Conservation (phyloP, 805 yeast genomes). For the Metschnikowia shivogae region DNA sequence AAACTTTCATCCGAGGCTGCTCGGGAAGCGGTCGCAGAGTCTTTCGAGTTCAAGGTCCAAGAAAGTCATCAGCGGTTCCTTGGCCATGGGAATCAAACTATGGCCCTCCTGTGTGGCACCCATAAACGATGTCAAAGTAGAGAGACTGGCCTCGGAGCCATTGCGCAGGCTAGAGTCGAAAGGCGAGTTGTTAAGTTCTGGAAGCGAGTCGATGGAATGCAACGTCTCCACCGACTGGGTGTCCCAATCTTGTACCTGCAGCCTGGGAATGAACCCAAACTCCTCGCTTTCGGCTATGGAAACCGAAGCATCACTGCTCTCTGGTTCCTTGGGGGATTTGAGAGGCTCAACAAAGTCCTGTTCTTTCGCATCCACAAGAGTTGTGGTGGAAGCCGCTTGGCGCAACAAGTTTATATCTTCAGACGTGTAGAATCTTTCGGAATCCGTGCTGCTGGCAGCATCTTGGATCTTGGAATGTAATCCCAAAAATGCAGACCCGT, state of each 20-base stretch:
- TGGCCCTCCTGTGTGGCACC: conserved; percentile 10
- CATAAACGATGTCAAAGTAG: conserved; percentile 28
- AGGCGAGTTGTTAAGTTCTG: conserved; percentile 9
- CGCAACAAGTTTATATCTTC: conserved; percentile 17
- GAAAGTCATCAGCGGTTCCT: conserved; percentile 11
- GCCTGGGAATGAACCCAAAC: conserved; percentile 2
- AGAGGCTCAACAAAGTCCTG: not conserved
- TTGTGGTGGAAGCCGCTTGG: conserved; percentile 8
- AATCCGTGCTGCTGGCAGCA: conserved; percentile 13
- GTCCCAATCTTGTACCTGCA: not conserved
- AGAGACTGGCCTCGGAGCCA: conserved; percentile 26
- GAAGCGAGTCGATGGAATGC: conserved; percentile 14
- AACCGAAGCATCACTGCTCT: not conserved
- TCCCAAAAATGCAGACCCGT: conserved; percentile 52
- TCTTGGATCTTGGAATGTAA: conserved; percentile 44
- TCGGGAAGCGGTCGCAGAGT: conserved; percentile 12
- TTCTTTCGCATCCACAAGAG: conserved; percentile 10
- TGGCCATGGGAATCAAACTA: conserved; percentile 4
- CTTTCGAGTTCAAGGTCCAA: conserved; percentile 14
- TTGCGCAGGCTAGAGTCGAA: conserved; percentile 16
- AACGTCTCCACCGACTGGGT: conserved; percentile 9
- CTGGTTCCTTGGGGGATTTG: not conserved
- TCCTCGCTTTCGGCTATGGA: conserved; percentile 1
- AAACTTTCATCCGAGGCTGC: not conserved
- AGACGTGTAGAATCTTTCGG: conserved; percentile 25